These are phyloP conservation scores for Xylaria sp. DNA, from an alignment of 2,329 filamentous ascomycete genomes.

Conservation along the genomic window DNA sequence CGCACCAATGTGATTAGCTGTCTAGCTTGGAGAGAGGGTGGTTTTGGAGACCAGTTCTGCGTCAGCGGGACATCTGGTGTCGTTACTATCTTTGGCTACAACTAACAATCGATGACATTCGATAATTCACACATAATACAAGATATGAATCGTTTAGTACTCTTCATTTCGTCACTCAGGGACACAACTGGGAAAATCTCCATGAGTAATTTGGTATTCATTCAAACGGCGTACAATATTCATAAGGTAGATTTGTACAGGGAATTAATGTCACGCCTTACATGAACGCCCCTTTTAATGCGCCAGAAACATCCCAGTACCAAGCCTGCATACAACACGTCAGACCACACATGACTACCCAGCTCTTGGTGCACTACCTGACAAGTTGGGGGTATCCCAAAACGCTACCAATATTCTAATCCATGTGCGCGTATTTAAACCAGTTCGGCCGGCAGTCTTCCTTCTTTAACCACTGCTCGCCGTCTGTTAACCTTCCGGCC, in stretches of 20 bases:
- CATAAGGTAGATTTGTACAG: conserved; percentile 38
- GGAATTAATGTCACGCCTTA: conserved; percentile 36
- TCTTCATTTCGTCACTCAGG: conserved; percentile 11
- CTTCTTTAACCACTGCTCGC: conserved; percentile 83
- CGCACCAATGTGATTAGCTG: conserved; percentile 71
- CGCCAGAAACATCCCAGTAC: conserved; percentile 36
- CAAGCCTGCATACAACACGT: conserved; percentile 27
- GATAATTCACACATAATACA: not conserved
- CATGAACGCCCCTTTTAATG: conserved; percentile 41
- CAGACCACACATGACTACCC: conserved; percentile 24
- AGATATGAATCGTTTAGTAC: not conserved
- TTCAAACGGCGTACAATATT: conserved; percentile 36
- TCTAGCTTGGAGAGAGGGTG: conserved; percentile 70
- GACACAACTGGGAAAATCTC: conserved; percentile 11
- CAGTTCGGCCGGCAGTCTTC: conserved; percentile 97
- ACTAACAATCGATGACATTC: conserved; percentile 43
- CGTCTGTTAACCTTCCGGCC: conserved; percentile 89
- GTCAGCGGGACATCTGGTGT: conserved; percentile 73
- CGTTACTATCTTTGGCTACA: conserved; percentile 70
- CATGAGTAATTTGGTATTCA: conserved; percentile 7
- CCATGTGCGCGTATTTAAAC: conserved; percentile 94
- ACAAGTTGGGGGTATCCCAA: conserved; percentile 38
- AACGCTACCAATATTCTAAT: conserved; percentile 55
- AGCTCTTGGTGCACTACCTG: conserved; percentile 43
- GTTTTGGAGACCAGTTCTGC: conserved; percentile 73